Percentiles rank a stretch among this genome's conserved stretches.
Evolutionary conservation across 345 rosid genomes (phyloP).

Genomic region (Ailanthus altissimus): DNA sequence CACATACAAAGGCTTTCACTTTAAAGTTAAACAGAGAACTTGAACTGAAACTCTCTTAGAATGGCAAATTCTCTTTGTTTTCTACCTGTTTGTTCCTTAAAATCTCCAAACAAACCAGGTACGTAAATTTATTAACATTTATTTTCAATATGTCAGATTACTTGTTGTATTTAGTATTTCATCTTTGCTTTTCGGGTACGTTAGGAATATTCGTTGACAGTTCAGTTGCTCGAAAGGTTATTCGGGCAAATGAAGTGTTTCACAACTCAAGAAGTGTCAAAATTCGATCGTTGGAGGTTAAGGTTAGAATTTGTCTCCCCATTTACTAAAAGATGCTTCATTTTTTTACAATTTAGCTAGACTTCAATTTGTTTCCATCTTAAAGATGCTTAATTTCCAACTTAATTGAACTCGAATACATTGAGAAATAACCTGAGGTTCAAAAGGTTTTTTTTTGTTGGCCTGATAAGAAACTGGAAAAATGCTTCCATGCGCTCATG

Average conservation of each 20-base stretch:
- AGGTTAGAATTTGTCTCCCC: conserved; percentile 47
- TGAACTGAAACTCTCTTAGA: conserved; percentile 4
- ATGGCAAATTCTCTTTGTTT: conserved; percentile 47
- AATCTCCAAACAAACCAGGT: conserved; percentile 46
- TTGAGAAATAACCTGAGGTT: conserved; percentile 7
- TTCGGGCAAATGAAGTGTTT: conserved; percentile 42
- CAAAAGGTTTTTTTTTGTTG: too few species aligned
- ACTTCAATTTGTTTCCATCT: background rate
- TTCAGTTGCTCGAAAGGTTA: conserved; percentile 44
- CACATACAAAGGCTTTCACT: background rate
- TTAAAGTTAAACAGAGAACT: background rate
- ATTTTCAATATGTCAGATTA: background rate
- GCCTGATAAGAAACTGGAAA: background rate
- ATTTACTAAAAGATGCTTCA: background rate
- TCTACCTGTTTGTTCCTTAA: conserved; percentile 39
- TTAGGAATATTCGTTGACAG: conserved; percentile 39
- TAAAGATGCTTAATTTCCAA: background rate
- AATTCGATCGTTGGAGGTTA: conserved; percentile 54
- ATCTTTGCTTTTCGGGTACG: conserved; percentile 1
- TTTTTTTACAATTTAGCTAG: conserved; percentile 5
- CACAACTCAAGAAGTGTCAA: conserved; percentile 41
- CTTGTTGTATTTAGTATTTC: background rate
- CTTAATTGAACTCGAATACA: background rate
- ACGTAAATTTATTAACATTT: background rate
- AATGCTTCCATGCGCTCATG: background rate